A percentile compares a stretch with the other conserved stretches of the same genome.
Conservation (phyloP, 1,139 yeast genomes). For the Taiozyma onychis region DNA sequence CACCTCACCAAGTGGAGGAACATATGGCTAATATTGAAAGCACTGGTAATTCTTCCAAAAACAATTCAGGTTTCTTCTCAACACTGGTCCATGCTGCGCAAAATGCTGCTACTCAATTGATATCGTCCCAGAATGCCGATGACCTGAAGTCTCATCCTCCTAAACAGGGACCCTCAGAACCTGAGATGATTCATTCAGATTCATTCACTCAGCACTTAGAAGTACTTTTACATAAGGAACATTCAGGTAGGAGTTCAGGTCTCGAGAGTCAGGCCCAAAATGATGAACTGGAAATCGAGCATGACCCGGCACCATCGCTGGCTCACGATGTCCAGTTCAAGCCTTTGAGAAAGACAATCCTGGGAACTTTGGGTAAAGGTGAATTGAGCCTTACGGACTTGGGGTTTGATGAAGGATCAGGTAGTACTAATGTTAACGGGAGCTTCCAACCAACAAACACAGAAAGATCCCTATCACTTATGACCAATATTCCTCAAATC, state of each 20-base stretch:
- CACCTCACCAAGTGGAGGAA: slow-evolving; percentile 8
- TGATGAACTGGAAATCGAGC: not conserved
- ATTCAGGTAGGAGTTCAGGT: not conserved
- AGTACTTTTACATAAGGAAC: slow-evolving; percentile 22
- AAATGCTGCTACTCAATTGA: slow-evolving; percentile 26
- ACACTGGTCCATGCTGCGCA: slow-evolving; percentile 32
- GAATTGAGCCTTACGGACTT: slow-evolving; percentile 57
- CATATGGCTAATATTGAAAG: slow-evolving; percentile 15
- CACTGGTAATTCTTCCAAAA: slow-evolving; percentile 4
- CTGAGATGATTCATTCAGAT: not conserved
- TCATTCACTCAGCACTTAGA: slow-evolving; percentile 33
- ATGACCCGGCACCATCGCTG: not conserved
- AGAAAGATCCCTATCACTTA: not conserved
- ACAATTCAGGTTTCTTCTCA: slow-evolving; percentile 24
- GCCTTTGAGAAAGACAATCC: slow-evolving; percentile 50
- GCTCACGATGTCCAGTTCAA: slow-evolving; percentile 42
- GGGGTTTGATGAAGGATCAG: slow-evolving; percentile 26
- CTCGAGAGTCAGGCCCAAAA: not conserved
- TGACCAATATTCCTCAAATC: not conserved
- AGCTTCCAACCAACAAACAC: too few relatives aligned
- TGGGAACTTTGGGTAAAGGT: slow-evolving; percentile 69
- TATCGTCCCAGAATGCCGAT: slow-evolving; percentile 8
- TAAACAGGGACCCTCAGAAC: not conserved
- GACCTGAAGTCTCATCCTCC: slow-evolving; percentile 22
- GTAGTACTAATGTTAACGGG: not conserved